These are phyloP conservation scores for Magnusiomyces magnusii DNA, from an alignment of 1,139 yeast genomes.

Conservation along the genomic window DNA sequence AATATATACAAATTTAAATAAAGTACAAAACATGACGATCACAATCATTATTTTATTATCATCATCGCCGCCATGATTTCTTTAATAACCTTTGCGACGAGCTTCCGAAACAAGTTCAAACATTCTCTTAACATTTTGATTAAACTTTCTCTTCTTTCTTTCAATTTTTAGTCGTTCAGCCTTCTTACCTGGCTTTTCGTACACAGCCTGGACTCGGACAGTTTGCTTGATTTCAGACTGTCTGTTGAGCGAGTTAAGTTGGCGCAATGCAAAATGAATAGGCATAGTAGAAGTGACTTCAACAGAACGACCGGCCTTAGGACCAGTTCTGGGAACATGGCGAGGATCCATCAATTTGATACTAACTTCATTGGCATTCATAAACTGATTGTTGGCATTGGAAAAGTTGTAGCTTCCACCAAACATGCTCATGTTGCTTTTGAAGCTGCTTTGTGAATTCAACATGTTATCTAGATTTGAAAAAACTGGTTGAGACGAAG, in stretches of 20 bases:
- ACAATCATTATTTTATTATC: background rate
- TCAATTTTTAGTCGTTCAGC: conserved; percentile 28
- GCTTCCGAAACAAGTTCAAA: conserved; percentile 35
- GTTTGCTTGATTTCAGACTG: conserved; percentile 28
- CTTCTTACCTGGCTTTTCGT: conserved; percentile 34
- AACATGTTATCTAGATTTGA: too few species aligned
- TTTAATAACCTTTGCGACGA: conserved; percentile 32
- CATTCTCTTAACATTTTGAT: conserved; percentile 31
- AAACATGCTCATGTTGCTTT: too few species aligned
- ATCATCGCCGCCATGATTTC: background rate
- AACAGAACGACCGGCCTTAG: conserved; percentile 31
- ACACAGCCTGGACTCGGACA: conserved; percentile 27
- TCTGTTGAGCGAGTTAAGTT: conserved; percentile 26
- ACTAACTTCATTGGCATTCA: background rate
- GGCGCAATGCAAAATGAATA: conserved; percentile 26
- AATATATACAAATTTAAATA: background rate
- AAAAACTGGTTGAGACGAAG: too few species aligned
- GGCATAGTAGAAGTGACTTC: conserved; percentile 23
- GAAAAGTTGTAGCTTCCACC: background rate
- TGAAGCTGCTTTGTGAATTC: too few species aligned
- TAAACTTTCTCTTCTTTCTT: conserved; percentile 31
- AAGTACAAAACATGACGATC: background rate
- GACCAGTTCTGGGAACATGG: conserved; percentile 22
- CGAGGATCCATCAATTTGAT: background rate
- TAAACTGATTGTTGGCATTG: background rate